A percentile compares a stretch with the other conserved stretches of the same genome.
Conservation (phyloP, 2,329 filamentous ascomycete genomes). For the Emericellopsis cladophorae region DNA sequence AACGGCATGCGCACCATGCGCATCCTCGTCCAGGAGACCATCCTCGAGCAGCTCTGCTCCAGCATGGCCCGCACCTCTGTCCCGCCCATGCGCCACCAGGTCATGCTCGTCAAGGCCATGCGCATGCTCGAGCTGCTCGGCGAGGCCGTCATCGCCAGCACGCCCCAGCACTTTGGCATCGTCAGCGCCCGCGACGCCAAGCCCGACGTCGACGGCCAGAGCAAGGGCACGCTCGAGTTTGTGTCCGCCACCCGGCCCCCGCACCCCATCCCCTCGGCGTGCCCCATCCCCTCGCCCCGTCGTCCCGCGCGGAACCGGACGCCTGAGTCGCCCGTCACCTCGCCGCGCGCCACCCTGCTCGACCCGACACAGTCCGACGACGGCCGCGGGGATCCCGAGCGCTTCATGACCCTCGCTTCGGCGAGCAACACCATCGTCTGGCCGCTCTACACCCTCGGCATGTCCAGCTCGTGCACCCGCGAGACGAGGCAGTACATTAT, state of each 20-base stretch:
- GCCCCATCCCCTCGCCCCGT: constrained; percentile 14
- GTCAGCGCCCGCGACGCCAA: constrained; percentile 25
- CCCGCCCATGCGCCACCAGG: constrained; percentile 16
- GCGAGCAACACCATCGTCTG: constrained; percentile 35
- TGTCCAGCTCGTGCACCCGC: constrained; percentile 29
- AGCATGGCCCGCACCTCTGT: constrained; percentile 13
- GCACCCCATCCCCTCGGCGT: constrained; percentile 5
- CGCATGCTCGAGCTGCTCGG: constrained; percentile 24
- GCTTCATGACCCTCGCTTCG: constrained; percentile 35
- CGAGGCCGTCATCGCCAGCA: constrained; percentile 28
- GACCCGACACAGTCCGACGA: constrained; percentile 22
- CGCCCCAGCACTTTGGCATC: constrained; percentile 37
- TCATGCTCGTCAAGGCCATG: constrained; percentile 22
- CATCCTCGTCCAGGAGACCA: constrained; percentile 33
- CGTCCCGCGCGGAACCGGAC: constrained; percentile 2
- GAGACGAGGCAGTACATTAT: constrained; percentile 29
- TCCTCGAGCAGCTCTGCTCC: constrained; percentile 27
- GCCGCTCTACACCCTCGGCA: constrained; percentile 35
- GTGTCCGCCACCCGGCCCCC: constrained; percentile 2
- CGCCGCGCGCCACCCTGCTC: constrained; percentile 22
- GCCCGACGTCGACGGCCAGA: constrained; percentile 7
- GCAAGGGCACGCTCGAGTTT: constrained; percentile 2
- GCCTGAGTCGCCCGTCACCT: constrained; percentile 6
- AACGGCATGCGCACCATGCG: constrained; percentile 32
- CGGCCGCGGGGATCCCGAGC: constrained; percentile 20